Evolutionary conservation across 805 yeast species (phyloP).

Genomic region (Barnettozyma sucrosica): DNA sequence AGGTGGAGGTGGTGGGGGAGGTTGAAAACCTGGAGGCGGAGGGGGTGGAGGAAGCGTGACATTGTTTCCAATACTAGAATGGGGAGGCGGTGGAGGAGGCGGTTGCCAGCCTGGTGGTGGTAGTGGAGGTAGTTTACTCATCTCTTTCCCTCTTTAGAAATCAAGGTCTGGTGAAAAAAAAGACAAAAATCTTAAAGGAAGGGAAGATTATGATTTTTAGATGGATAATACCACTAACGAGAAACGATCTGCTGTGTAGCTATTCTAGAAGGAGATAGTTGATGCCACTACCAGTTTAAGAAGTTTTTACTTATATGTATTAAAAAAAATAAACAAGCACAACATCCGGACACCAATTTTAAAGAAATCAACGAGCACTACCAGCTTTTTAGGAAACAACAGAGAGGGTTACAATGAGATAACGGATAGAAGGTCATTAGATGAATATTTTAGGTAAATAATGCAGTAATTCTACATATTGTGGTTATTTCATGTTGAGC

Average conservation of each 20-base stretch:
- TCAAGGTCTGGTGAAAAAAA: neutral
- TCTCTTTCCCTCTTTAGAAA: neutral
- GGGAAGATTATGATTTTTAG: neutral
- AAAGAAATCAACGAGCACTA: too few species aligned
- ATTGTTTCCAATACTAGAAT: conserved; percentile 13
- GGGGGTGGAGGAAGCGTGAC: conserved; percentile 25
- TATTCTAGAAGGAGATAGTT: neutral
- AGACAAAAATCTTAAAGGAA: neutral
- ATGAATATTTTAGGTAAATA: neutral
- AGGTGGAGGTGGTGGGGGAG: conserved; percentile 26
- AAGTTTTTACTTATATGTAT: neutral
- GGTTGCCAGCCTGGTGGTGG: conserved; percentile 13
- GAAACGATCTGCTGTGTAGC: neutral
- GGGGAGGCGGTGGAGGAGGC: conserved; percentile 20
- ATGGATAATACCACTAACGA: neutral
- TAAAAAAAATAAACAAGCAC: neutral
- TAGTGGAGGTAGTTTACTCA: conserved; percentile 17
- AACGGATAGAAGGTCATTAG: too few species aligned
- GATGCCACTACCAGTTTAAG: neutral
- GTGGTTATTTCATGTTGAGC: conserved; percentile 27
- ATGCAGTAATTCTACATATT: neutral
- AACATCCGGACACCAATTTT: conserved; percentile 8
- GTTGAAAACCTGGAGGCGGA: conserved; percentile 21
- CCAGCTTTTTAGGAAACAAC: too few species aligned
- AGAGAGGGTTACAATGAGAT: too few species aligned